Conservation (phyloP, 2,329 filamentous ascomycete genomes). For the Colletotrichum gloeosporioides region DNA sequence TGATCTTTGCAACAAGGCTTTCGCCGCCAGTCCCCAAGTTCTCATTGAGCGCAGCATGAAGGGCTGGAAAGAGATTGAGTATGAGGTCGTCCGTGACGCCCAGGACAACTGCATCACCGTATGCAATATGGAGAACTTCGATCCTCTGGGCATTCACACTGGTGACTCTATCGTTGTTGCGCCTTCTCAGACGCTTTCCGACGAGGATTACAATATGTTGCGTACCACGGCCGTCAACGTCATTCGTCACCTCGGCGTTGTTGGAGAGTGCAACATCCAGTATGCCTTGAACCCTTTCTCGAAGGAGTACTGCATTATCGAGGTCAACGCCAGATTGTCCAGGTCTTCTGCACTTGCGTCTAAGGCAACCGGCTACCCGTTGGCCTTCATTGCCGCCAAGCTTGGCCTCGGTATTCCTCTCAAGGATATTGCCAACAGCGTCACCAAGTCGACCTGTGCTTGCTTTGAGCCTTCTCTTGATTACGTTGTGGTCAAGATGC, state of each 20-base stretch:
- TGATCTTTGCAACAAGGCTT: conserved; percentile 91
- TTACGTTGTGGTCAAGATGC: conserved; percentile 99
- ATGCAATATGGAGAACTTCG: conserved; percentile 99
- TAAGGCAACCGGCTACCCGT: conserved; percentile 94
- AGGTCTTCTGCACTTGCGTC: conserved; percentile 94
- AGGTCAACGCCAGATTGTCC: conserved; percentile 96
- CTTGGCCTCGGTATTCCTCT: conserved; percentile 92
- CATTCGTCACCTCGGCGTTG: conserved; percentile 94
- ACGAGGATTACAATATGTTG: conserved; percentile 99
- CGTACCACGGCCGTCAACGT: conserved; percentile 96
- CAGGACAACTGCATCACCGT: conserved; percentile 99
- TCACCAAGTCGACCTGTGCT: conserved; percentile 93
- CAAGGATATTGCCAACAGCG: conserved; percentile 95
- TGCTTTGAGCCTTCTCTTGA: conserved; percentile 99
- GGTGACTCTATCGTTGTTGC: conserved; percentile 98
- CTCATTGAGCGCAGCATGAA: conserved; percentile 99
- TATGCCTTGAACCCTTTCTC: conserved; percentile 97
- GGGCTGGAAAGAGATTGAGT: conserved; percentile 99
- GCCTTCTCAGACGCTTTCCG: conserved; percentile 93
- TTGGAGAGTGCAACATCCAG: conserved; percentile 99
- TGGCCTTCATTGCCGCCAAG: conserved; percentile 97
- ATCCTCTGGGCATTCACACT: conserved; percentile 96
- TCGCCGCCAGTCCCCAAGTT: conserved; percentile 93
- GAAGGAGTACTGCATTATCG: conserved; percentile 97
- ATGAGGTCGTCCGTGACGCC: conserved; percentile 94